Percentiles rank a stretch among this genome's conserved stretches.
Conservation (phyloP, 2,329 filamentous ascomycete species). For the Thyridium curvatum region DNA sequence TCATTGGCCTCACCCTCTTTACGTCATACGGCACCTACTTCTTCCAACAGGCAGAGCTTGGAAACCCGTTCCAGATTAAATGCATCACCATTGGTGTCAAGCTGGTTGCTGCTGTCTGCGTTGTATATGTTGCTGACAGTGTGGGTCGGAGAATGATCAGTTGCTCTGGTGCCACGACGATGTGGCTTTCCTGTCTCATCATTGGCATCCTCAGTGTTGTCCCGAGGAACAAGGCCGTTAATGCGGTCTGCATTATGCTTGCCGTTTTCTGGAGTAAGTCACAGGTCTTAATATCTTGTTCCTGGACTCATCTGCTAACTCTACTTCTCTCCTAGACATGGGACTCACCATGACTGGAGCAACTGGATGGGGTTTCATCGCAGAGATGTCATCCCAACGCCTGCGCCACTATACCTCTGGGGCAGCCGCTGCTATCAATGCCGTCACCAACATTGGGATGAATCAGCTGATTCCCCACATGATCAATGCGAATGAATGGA, state of each 20-base stretch:
- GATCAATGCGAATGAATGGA: constrained; percentile 21
- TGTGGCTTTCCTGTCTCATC: constrained; percentile 7
- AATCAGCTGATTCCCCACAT: constrained; percentile 21
- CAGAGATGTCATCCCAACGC: constrained; percentile 26
- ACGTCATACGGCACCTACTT: constrained; percentile 17
- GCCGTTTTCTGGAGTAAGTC: constrained; percentile 13
- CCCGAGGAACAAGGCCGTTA: constrained; percentile 6
- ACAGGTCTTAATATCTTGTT: no score
- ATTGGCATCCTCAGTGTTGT: constrained; percentile 11
- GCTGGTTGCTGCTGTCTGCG: constrained; percentile 6
- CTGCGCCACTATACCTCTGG: constrained; percentile 23
- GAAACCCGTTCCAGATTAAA: constrained; percentile 12
- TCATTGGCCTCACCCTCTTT: constrained; percentile 13
- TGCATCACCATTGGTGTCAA: constrained; percentile 4
- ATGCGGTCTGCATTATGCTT: constrained; percentile 11
- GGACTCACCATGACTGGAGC: constrained; percentile 16
- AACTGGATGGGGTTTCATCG: constrained; percentile 20
- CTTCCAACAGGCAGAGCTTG: constrained; percentile 22
- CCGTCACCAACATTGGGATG: constrained; percentile 14
- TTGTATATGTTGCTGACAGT: constrained; percentile 8
- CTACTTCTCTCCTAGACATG: no score
- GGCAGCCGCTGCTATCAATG: constrained; percentile 17
- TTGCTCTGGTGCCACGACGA: constrained; percentile 1
- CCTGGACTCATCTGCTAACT: no score
- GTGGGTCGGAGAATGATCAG: constrained; percentile 9